Conservation (phyloP, 1,139 yeast genomes). For the Saccharomyces hybrid region DNA sequence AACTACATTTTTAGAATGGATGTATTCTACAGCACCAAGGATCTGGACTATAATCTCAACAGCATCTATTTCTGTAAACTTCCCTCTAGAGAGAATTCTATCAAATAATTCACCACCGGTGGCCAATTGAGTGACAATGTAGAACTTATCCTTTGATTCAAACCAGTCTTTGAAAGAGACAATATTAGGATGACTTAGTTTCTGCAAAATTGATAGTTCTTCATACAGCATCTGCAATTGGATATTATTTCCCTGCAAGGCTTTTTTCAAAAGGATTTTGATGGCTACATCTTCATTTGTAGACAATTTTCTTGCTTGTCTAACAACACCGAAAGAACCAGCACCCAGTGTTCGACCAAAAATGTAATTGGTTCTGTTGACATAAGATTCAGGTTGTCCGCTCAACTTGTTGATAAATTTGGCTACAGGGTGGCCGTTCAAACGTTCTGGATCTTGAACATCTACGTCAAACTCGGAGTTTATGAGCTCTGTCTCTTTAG, state of each 20-base stretch:
- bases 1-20: slow-evolving; percentile 68
- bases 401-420: slow-evolving; percentile 41
- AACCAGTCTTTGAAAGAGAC: slow-evolving; percentile 83
- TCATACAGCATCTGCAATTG: slow-evolving; percentile 52
- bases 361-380: slow-evolving; percentile 52
- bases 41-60: slow-evolving; percentile 60
- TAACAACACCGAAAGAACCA: slow-evolving; percentile 78
- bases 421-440: slow-evolving; percentile 26
- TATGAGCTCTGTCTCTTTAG: neutral
- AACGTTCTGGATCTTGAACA: slow-evolving; percentile 6
- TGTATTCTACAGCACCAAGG: slow-evolving; percentile 62
- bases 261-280: slow-evolving; percentile 75
- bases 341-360: slow-evolving; percentile 78
- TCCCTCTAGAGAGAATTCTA: slow-evolving; percentile 65
- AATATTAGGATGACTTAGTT: slow-evolving; percentile 69
- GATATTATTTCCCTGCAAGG: slow-evolving; percentile 62
- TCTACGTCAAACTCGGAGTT: neutral
- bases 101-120: slow-evolving; percentile 91
- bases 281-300: slow-evolving; percentile 75
- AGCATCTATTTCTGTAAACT: slow-evolving; percentile 82
- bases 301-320: slow-evolving; percentile 56
- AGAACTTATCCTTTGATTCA: slow-evolving; percentile 72
- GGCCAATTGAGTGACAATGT: slow-evolving; percentile 68
- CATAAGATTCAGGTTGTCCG: slow-evolving; percentile 68
- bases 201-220: slow-evolving; percentile 59